Conservation (phyloP, 2,329 filamentous ascomycete species). For the Lasiodiplodia sp. region DNA sequence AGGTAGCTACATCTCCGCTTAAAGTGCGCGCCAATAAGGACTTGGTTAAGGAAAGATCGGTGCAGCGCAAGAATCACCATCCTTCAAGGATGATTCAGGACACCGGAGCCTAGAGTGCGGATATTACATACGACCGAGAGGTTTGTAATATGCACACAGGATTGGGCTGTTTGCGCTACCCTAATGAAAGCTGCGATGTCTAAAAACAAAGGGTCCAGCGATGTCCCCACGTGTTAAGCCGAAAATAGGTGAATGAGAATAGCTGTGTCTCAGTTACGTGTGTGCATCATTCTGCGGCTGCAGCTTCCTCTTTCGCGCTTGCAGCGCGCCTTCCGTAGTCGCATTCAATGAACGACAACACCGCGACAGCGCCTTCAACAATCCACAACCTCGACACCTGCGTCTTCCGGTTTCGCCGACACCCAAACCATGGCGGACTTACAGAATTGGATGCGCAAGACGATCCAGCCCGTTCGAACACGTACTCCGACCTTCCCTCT, state of each 20-base stretch:
- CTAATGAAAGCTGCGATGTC: neutral
- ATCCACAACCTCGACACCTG: neutral
- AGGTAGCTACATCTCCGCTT: neutral
- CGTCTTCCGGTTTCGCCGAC: neutral
- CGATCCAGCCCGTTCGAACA: slow-evolving; percentile 18
- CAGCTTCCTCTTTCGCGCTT: neutral
- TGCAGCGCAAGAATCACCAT: neutral
- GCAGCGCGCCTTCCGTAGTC: neutral
- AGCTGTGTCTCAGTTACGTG: neutral
- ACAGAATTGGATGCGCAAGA: slow-evolving; percentile 28
- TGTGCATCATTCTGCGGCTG: neutral
- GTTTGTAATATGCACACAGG: neutral
- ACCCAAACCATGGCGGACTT: slow-evolving; percentile 13
- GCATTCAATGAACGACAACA: neutral
- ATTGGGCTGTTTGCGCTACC: neutral
- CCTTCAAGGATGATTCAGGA: too few species aligned
- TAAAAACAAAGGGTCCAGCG: neutral
- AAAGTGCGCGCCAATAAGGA: neutral
- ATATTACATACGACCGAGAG: neutral
- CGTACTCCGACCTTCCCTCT: slow-evolving; percentile 12
- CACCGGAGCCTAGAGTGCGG: neutral
- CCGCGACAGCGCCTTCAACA: neutral
- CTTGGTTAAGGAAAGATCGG: neutral
- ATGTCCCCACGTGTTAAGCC: neutral
- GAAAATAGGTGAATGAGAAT: neutral